Base-by-base conservation (phyloP, 176 grass and related monocot genomes). In the Miscanthus lutarioriparius region DNA sequence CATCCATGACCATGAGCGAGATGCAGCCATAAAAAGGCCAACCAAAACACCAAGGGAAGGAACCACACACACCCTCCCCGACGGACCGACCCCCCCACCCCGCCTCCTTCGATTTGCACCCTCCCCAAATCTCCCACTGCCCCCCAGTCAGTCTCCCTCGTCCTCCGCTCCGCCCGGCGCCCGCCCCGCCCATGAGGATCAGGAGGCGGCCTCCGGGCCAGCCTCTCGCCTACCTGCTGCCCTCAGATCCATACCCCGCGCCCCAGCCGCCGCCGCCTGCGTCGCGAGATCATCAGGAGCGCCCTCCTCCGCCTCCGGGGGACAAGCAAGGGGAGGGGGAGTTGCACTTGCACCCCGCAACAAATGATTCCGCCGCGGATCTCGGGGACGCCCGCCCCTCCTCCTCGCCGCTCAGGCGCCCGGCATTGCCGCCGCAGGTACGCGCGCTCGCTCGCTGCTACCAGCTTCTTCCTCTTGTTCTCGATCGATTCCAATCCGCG, bases 161-260 rank as follows among this genome's bases (percentile, higher is more conserved):
- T 83, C 65, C 75, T 80, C 67, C 72, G 62, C 64, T 15, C 61
- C 61, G n/a, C 59, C 1, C 64, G 3, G 49, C 49, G 17, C 4
- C 43, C 44, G 44, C 45, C 45, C 13, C 85, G 2, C 30, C 84
- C 37, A 97, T 97, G 95, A 97, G 95, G 89, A 97, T 97, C 85
- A 87, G 95, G 78, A 75, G 87, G 91, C 63, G 92, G 59, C 90
- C 86, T 63, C 90, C 87, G 36, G 39, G 80, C 25, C 71, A 91
- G 63, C 36, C 75, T 8, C 48, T 80, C 32, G 68, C 83, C 41
- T 70, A 56, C 40, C 54, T 30, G 64, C 76, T 36, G 17, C 64
- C 33, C 43, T 54, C 75, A 97, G 90, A 94, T 97, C 92, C 90
- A 64, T 87, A 70, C 19, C 54, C 54, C 2, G 6, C 76, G 67